These are phyloP conservation scores for Suillus brevipes DNA, from an alignment of 768 basidiomycete genomes.

Conservation along the genomic window DNA sequence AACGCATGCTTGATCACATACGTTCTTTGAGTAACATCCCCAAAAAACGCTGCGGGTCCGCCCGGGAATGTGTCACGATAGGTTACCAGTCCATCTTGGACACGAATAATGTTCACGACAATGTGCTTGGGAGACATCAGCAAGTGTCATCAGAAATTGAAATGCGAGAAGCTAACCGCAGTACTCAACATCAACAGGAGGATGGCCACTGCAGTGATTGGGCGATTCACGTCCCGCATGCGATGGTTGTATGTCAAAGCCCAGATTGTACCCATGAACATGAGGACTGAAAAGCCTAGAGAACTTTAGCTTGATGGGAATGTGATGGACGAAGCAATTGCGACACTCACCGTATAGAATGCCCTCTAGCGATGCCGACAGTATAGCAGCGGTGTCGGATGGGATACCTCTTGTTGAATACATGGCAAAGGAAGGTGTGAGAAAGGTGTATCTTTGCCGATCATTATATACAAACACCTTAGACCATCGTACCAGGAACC, in stretches of 20 bases:
- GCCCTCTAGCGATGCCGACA: background rate
- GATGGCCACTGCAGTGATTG: background rate
- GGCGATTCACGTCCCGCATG: background rate
- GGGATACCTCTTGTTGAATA: background rate
- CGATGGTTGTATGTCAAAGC: too few relatives aligned
- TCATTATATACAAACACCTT: too few relatives aligned
- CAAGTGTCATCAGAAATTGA: too few relatives aligned
- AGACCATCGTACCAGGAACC: too few relatives aligned
- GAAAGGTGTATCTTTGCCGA: too few relatives aligned
- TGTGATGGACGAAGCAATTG: background rate
- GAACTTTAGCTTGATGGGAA: background rate
- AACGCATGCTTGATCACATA: conserved; percentile 26
- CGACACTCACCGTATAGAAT: background rate
- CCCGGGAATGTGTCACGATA: conserved; percentile 20
- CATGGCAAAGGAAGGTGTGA: too few relatives aligned
- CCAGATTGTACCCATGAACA: background rate
- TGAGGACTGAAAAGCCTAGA: background rate
- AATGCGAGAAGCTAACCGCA: background rate
- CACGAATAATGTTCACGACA: conserved; percentile 12
- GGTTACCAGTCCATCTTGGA: conserved; percentile 20
- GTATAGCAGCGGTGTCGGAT: background rate
- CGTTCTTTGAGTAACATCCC: conserved; percentile 17
- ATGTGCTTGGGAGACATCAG: conserved; percentile 16
- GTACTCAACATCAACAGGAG: background rate
- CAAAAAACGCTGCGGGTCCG: conserved; percentile 25